Base-by-base conservation (phyloP, 345 rosid genomes). In the Arabidopsis suecica region DNA sequence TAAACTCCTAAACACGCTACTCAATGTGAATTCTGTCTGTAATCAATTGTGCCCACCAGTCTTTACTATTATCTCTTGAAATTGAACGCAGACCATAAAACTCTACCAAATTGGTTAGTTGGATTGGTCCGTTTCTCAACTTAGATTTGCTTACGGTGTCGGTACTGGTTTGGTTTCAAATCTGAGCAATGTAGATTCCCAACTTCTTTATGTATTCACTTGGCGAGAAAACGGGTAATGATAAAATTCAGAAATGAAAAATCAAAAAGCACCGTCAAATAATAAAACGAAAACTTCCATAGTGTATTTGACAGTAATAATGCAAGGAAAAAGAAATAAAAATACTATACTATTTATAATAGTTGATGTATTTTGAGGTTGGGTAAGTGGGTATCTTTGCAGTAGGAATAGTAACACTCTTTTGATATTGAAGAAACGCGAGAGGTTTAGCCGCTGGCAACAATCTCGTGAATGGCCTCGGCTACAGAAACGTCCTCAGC, bases 401-500 rank as follows among this genome's bases (percentile, higher is more conserved):
- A 38, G 45, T 54, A 60, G 41, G 22, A 58, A 45, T 18, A 49
- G 23, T 48, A 55, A 70, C 80, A 68, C 59, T 20, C 55, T 66
- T 23, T 36, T 45, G 58, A 44, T 64, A 18, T 7, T 59, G 40
- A 20, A 33, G 62, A 61, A 10, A 68, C 6, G 37, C 23, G 34
- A 54, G 70, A 54, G 65, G 2, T 6, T n/a, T 84, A 94, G 81
- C 97, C 95, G 82, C 88, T 81, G 0, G 90, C 88, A 41, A 95
- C 93, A 67, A 92, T 89, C 69, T 90, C 99, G 48, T 95, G 98
- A 74, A 95, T 90, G 72, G 91, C 88, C 61, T 86, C 96, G 20
- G 92, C 87, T 76, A 95, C 86, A 23, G 85, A 84, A 77, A 77
- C 86, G 51, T 92, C 96, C 48, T 92, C 94, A 0, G 99, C 89